Base-by-base conservation (phyloP, 2,329 filamentous ascomycete genomes). In the Thermoascus crustaceus region DNA sequence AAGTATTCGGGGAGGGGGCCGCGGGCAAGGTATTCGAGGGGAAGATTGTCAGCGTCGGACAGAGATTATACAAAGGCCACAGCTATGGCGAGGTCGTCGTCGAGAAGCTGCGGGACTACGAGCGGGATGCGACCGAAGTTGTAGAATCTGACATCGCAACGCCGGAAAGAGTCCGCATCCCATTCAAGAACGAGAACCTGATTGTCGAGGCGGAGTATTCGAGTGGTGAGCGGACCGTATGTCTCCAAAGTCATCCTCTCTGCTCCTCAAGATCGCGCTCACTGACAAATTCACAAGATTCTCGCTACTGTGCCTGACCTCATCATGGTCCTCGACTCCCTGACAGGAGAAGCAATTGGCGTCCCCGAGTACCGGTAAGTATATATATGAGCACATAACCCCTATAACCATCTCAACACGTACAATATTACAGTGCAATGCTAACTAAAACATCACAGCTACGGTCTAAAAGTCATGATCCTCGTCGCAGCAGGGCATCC, bases 281-380 rank as follows among this genome's bases (percentile, higher is more conserved):
- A 16, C 26, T 29, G 13, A 29, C 26, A 29, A 17, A 5, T 10
- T 29, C 16, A 14, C 10, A 4, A 53, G 27, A 52, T 75, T 0
- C 49, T 78, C 1, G 69, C 70, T 1, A 64, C 72, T 2, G 74
- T 75, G 2, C 75, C 75, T 0, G 75, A 78, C 38, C 53, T 78
- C 5, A 71, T 78, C 35, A 62, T 66, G 0, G 60, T 77, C 6
- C 65, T 78, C 10, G 73, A 76, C 37, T 66, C 70, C 4, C 69
- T 73, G 41, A 73, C 69, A 7, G 75, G 73, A 18, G 66, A 73
- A 42, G 73, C 72, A 0, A 59, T 78, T 5, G 73, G 73, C 0
- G 73, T 70, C 0, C 73, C 69, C 0, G 74, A 78, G 45, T 77
- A 75, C 34, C 18, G 34, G 21, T 35, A 32, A n/a, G 26, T 18